Evolutionary conservation across 1,284 basidiomycete genomes (phyloP).

Genomic region (Nidula niveotomentosa): DNA sequence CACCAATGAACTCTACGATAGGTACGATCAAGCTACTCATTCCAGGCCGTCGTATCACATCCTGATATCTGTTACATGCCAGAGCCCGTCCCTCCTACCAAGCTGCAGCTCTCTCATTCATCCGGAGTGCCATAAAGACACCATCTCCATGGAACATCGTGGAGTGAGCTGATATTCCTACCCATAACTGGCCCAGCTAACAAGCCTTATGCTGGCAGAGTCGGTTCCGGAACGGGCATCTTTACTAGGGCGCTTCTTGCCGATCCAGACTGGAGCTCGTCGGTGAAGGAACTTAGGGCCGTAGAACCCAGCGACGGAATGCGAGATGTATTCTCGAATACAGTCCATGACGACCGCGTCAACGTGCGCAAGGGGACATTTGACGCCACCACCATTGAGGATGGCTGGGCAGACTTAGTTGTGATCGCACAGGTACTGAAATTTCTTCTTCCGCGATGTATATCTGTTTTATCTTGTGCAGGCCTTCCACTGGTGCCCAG

Average conservation of each 20-base stretch:
- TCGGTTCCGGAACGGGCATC: constrained; percentile 76
- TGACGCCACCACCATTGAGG: constrained; percentile 51
- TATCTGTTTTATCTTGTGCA: constrained; percentile 21
- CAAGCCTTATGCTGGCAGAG: constrained; percentile 31
- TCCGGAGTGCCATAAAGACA: constrained; percentile 44
- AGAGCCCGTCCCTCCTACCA: constrained; percentile 75
- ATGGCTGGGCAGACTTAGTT: constrained; percentile 72
- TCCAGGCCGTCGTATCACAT: not conserved
- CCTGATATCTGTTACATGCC: constrained; percentile 5
- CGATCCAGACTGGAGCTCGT: constrained; percentile 51
- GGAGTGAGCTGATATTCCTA: constrained; percentile 48
- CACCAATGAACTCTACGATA: constrained; percentile 76
- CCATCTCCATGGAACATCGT: constrained; percentile 54
- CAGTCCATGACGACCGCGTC: constrained; percentile 49
- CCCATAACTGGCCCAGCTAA: not conserved
- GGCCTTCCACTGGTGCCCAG: constrained; percentile 84
- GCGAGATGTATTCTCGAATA: constrained; percentile 59
- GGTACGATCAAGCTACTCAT: constrained; percentile 32
- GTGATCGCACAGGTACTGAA: constrained; percentile 67
- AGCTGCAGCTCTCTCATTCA: constrained; percentile 49
- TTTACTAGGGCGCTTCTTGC: constrained; percentile 76
- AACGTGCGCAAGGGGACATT: constrained; percentile 63
- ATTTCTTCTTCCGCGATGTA: not conserved
- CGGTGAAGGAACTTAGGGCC: constrained; percentile 54
- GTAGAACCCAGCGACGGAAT: constrained; percentile 77